These are phyloP conservation scores for Apiospora kogelbergensis DNA, from an alignment of 2,329 filamentous ascomycete species.

Conservation along the genomic window DNA sequence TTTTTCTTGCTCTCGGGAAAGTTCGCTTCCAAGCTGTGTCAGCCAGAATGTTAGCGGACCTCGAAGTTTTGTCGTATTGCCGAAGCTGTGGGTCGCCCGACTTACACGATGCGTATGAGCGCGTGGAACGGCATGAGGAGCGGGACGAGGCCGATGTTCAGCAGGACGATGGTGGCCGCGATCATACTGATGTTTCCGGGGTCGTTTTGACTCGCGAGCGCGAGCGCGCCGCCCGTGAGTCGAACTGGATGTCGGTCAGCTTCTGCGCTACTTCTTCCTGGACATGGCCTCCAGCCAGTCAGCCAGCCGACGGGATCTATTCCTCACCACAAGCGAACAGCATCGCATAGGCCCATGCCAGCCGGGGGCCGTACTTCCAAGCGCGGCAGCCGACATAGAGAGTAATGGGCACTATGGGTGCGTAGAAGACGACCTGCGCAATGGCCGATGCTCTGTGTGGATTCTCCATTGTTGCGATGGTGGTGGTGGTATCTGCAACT, in stretches of 20 bases:
- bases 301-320: background rate
- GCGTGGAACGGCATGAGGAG: conserved; percentile 9
- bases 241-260: background rate
- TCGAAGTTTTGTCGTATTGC: too few relatives aligned
- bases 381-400: conserved; percentile 26
- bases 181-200: background rate
- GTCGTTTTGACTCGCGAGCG: background rate
- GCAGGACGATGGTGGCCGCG: conserved; percentile 9
- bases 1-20: background rate
- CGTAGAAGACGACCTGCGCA: conserved; percentile 27
- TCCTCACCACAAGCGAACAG: conserved; percentile 13
- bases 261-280: too few relatives aligned
- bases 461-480: conserved; percentile 11
- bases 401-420: conserved; percentile 24
- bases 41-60: background rate
- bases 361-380: conserved; percentile 25
- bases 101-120: conserved; percentile 10
- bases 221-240: conserved; percentile 7
- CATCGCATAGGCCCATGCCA: conserved; percentile 29
- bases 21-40: background rate
- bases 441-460: conserved; percentile 25
- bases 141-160: conserved; percentile 14
- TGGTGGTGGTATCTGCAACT: background rate
- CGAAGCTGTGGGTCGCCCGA: too few relatives aligned
- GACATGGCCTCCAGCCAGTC: background rate